phyloP scores from a whole-genome alignment of 495 filamentous ascomycete species.

The Clohesyomyces aquaticus region DNA sequence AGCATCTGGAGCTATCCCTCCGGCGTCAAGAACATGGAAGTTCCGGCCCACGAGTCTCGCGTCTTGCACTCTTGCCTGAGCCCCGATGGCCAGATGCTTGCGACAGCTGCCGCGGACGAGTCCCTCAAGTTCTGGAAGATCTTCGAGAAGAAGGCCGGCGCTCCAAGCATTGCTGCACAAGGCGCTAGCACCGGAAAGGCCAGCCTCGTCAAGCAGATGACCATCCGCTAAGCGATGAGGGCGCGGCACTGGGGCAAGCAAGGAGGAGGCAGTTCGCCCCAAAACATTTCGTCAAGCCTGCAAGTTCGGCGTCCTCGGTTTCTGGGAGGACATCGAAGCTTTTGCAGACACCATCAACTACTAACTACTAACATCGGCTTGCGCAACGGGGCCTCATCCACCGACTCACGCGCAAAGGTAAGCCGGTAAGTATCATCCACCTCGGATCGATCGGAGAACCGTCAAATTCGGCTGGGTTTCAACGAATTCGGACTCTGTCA shows the following conservation, averaged over 20 bases:
- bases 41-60: constrained; percentile 96
- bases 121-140: constrained; percentile 99
- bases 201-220: constrained; percentile 92
- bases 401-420: constrained; percentile 42
- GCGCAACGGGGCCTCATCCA: constrained; percentile 36
- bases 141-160: constrained; percentile 94
- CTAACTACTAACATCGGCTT: constrained; percentile 15
- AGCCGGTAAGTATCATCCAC: constrained; percentile 43
- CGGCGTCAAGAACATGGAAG: constrained; percentile 94
- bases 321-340: background rate
- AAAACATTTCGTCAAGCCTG: constrained; percentile 1
- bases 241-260: no score
- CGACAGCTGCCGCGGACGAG: constrained; percentile 94
- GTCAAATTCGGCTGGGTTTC: constrained; percentile 18
- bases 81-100: constrained; percentile 95
- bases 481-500: background rate
- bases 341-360: constrained; percentile 2
- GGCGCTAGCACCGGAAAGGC: constrained; percentile 63
- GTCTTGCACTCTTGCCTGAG: constrained; percentile 94
- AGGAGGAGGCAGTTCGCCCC: constrained; percentile 29
- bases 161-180: constrained; percentile 58
- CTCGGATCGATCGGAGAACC: constrained; percentile 33
- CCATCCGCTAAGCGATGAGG: constrained; percentile 73
- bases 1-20: constrained; percentile 99
- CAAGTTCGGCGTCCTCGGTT: background rate